A percentile compares a stretch with the other conserved stretches of the same genome.
Conservation (phyloP, 768 basidiomycete species). For the Neoboletus subvelutipes region DNA sequence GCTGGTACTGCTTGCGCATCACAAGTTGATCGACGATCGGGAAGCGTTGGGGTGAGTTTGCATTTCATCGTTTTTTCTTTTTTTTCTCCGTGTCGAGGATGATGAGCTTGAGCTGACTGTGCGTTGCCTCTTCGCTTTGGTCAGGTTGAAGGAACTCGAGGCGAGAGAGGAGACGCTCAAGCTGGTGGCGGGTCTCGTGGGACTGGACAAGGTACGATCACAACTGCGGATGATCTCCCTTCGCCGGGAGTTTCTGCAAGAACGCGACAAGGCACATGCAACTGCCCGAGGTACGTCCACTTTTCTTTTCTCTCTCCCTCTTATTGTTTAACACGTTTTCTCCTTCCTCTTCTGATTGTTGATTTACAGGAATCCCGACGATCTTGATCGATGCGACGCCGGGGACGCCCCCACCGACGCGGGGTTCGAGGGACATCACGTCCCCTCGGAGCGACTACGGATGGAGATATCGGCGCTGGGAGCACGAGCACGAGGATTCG, state of each 20-base stretch:
- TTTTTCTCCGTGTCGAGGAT: background rate
- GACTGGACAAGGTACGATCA: conserved; percentile 81
- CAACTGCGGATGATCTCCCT: conserved; percentile 73
- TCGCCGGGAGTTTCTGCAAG: conserved; percentile 63
- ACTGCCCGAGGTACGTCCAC: background rate
- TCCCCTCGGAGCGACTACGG: conserved; percentile 29
- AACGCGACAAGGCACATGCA: conserved; percentile 43
- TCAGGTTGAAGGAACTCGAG: conserved; percentile 80
- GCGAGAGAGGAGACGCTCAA: conserved; percentile 72
- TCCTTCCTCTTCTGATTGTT: too few relatives aligned
- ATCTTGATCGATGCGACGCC: conserved; percentile 56
- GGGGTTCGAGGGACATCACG: conserved; percentile 55
- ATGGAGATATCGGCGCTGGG: background rate
- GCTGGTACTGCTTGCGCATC: conserved; percentile 83
- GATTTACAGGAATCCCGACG: conserved; percentile 56
- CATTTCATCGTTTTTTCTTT: too few relatives aligned
- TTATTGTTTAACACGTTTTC: too few relatives aligned
- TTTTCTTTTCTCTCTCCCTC: background rate
- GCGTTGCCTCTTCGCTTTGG: background rate
- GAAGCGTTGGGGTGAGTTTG: conserved; percentile 80
- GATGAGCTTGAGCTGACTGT: background rate
- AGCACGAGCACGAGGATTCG: background rate
- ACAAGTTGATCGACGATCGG: conserved; percentile 87
- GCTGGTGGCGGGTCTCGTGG: conserved; percentile 79
- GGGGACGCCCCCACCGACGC: conserved; percentile 27